Evolutionary conservation across 768 basidiomycete species (phyloP).

Genomic region (Daedaleopsis sinensis): DNA sequence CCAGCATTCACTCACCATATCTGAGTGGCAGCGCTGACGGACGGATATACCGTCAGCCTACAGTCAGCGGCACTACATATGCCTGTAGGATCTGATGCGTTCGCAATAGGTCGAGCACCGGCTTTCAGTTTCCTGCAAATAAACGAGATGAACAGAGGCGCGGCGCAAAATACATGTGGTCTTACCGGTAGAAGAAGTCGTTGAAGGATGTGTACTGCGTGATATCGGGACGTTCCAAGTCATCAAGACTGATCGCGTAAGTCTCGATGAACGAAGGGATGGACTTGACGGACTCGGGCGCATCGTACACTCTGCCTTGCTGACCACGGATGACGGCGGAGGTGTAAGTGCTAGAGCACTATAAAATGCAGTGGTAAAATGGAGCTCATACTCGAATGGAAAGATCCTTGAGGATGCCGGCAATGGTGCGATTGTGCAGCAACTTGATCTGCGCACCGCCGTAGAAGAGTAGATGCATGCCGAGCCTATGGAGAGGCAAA

Average conservation of each 20-base stretch:
- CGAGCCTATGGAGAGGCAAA: slow-evolving; percentile 39
- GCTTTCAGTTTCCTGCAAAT: slow-evolving; percentile 52
- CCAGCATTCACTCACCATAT: slow-evolving; percentile 56
- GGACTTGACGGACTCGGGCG: slow-evolving; percentile 49
- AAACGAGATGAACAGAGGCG: no score
- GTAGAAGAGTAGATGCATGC: slow-evolving; percentile 79
- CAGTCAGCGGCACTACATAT: slow-evolving; percentile 75
- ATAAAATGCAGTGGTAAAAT: no score
- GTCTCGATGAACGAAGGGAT: slow-evolving; percentile 60
- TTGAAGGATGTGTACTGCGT: slow-evolving; percentile 72
- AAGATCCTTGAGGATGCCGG: slow-evolving; percentile 54
- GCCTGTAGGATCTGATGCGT: slow-evolving; percentile 50
- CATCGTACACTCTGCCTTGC: slow-evolving; percentile 62
- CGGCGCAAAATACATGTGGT: neutral
- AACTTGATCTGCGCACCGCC: slow-evolving; percentile 53
- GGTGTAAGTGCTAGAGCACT: neutral
- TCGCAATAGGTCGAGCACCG: slow-evolving; percentile 62
- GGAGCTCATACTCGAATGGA: slow-evolving; percentile 47
- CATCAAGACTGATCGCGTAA: slow-evolving; percentile 55
- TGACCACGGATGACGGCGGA: slow-evolving; percentile 10
- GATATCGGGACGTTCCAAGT: slow-evolving; percentile 67
- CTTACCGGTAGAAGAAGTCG: slow-evolving; percentile 68
- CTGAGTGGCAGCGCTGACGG: slow-evolving; percentile 57
- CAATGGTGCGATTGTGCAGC: slow-evolving; percentile 50
- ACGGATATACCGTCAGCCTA: slow-evolving; percentile 70